Base-by-base conservation (phyloP, 331 rosid genomes). In the Rosa hybrid region DNA sequence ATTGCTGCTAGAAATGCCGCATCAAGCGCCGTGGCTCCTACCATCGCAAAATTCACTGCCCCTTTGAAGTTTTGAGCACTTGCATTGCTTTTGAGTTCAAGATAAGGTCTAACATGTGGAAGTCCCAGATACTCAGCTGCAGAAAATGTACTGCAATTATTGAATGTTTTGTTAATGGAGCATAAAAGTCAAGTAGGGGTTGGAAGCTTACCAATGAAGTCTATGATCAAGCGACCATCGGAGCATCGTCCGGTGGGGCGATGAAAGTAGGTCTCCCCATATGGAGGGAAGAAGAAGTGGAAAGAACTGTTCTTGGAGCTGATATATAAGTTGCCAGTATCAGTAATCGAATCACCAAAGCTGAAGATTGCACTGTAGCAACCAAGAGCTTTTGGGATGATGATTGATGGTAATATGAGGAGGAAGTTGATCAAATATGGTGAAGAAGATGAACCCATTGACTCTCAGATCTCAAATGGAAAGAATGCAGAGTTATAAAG, bases 21-120 rank as follows among this genome's bases (percentile, higher is more conserved):
- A 18, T 67, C 76, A 84, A 86, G 72, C 10, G 90, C 89, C 9
- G 92, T 81, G 14, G 89, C 87, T 56, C 92, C 92, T 23, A 72
- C 81, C 17, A 85, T 83, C 10, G 90, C 92, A 30, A 89, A 89
- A 71, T 89, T 89, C 63, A 84, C 68, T 11, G 89, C 92, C 34
- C 74, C 54, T 6, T 69, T 11, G 5, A 54, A 20, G 30, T 74
- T 56, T 7, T 39, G 78, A 23, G 45, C 64, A 73, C 30, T 74
- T n/a, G 12, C 39, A n/a, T 74, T 12, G 57, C 13, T 16, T 46
- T 25, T 27, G 57, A 20, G 4, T 77, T 46, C 85, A 51, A 76
- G 34, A 60, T 86, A 88, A 1, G 92, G 88, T 64, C 53, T 45
- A 42, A 89, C 46, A 6, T 78, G 80, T 0, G 90, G 83, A 50